Base-by-base conservation (phyloP, 1,284 basidiomycete species). In the Sporisorium exsertum region DNA sequence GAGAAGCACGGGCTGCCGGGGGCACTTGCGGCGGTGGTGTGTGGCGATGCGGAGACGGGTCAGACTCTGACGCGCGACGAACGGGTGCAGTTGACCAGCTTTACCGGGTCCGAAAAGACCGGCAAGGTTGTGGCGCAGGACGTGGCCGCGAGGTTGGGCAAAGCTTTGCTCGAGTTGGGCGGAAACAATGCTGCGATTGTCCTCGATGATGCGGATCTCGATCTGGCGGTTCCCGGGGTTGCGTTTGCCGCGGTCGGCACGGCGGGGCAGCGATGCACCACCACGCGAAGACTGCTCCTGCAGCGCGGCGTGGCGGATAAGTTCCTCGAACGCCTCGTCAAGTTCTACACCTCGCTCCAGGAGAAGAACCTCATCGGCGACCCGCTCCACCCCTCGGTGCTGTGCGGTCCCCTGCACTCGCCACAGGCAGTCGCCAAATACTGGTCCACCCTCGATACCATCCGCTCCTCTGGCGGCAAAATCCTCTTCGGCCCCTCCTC, bases 181-280 rank as follows among this genome's bases (percentile, higher is more conserved):
- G 95, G 95, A 40, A 97, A 98, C 87, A 97, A 97, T 82, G 94
- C 94, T 64, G 91, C 94, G 42, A 92, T 97, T 80, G 90, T 98
- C 67, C 92, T 97, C 90, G 90, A 93, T 58, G 95, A 97, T 87
- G 95, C 95, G 29, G 94, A 97, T 86, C 89, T 97, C 33, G 89
- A 90, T 20, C 89, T 96, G 72, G 95, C 95, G 32, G 90, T 97
- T 18, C 93, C 93, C 47, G 90, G 92, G 0, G 91, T 95, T 22
- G 93, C 95, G 85, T 97, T 98, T 87, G 94, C 94, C 37, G 94
- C 95, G 27, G 91, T 97, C 53, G 95, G 95, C 47, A 97, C 95
- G 46, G 93, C 94, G 35, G 95, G 95, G 24, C 95, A 97, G 85
- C 90, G 95, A 54, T 98, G 95, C 87, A 97, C 95, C 1, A 92